phyloP scores from a whole-genome alignment of 495 filamentous ascomycete genomes.

The Penicillium manginii region DNA sequence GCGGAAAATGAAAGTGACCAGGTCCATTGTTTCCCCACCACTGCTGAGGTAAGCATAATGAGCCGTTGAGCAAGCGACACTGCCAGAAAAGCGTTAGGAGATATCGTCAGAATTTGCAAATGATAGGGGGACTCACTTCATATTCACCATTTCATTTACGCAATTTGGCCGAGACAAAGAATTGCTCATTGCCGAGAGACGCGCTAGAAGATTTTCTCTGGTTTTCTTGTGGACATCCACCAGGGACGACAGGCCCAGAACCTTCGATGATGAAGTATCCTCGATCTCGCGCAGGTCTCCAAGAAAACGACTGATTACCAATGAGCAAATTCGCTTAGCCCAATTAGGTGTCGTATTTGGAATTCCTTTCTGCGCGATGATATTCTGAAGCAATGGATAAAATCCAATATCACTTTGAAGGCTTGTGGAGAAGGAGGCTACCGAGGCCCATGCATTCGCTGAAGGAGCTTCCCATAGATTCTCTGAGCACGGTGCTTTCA shows the following conservation, averaged over 20 bases:
- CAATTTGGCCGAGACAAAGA: background rate
- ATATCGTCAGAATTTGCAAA: background rate
- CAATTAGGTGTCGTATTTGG: background rate
- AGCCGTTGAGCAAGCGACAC: background rate
- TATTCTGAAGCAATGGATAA: background rate
- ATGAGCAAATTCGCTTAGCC: background rate
- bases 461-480: background rate
- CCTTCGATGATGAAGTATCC: background rate
- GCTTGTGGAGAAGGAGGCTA: background rate
- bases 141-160: background rate
- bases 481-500: background rate
- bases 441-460: constrained; percentile 1
- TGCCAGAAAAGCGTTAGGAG: background rate
- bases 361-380: background rate
- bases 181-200: background rate
- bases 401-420: background rate
- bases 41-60: background rate
- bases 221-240: background rate
- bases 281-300: background rate
- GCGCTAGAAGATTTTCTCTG: background rate
- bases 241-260: background rate
- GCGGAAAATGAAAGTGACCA: constrained; percentile 4
- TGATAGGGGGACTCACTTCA: background rate
- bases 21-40: background rate
- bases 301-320: background rate